Base-by-base conservation (phyloP, 2,329 filamentous ascomycete species). In the Alternaria sp. region DNA sequence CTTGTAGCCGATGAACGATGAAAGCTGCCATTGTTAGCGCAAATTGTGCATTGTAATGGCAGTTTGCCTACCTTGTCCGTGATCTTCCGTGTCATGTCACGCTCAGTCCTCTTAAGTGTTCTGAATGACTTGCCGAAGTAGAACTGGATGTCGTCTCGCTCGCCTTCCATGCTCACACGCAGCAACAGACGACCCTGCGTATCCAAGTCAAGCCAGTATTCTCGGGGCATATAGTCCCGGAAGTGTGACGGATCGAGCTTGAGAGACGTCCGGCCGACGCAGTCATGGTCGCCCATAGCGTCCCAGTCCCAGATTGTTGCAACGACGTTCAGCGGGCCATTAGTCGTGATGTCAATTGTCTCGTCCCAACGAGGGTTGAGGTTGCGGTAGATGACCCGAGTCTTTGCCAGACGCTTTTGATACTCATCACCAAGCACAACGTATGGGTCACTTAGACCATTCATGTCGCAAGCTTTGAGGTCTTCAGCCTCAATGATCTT, bases 241-340 rank as follows among this genome's bases (percentile, higher is more conserved):
- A 99, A 99, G 81, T 97, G 94, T 43, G 93, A 87, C n/a, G 96
- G 96, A 73, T 99, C 96, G n/a, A 99, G 85, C 81, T 99, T 99
- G 68, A 99, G 86, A 19, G 93, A 97, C n/a, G 96, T 98, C 66
- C 96, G 89, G 25, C 96, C 96, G 36, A 98, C 93, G 77, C 97
- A 98, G 76, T 99, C 96, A 77, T 99, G 96, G 76, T 98, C 96
- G 57, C 96, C 96, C 72, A 99, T 90, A 13, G 93, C 93, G 82
- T 99, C 96, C 86, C 96, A 97, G 81, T 99, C 96, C 96, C 96
- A 99, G 45, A 98, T 91, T 1, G 96, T 99, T 30, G 95, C 94
- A 74, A 98, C 96, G 69, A 99, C 89, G 73, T 98, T 97, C 61
- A 99, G 86, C 11, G 96, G 89, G 0, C 94, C 93, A 67, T 92